phyloP scores from a whole-genome alignment of 495 filamentous ascomycete species.

The Lindgomyces ingoldianus region DNA sequence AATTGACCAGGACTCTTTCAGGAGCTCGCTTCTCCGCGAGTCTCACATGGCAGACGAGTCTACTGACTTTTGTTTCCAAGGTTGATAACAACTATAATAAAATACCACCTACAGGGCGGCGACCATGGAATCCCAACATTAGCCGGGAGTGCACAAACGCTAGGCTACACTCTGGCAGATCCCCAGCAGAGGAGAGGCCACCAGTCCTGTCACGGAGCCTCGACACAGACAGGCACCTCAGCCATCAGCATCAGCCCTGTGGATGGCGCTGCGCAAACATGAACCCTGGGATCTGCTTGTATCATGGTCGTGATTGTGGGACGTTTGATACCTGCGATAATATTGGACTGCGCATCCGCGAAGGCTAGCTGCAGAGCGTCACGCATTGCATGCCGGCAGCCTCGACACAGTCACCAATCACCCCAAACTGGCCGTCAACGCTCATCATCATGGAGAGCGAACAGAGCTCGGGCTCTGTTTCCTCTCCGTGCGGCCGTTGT shows the following conservation, averaged over 20 bases:
- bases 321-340: constrained; percentile 7
- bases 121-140: constrained; percentile 27
- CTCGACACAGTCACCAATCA: background rate
- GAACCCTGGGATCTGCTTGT: background rate
- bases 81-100: constrained; percentile 5
- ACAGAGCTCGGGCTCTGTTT: constrained; percentile 7
- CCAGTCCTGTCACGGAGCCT: constrained; percentile 24
- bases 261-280: background rate
- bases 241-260: constrained; percentile 33
- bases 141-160: constrained; percentile 29
- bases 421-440: background rate
- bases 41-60: constrained; percentile 7
- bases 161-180: constrained; percentile 24
- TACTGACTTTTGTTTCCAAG: background rate
- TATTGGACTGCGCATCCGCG: constrained; percentile 7
- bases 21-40: constrained; percentile 1
- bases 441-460: constrained; percentile 1
- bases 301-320: background rate
- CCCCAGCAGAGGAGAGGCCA: constrained; percentile 24
- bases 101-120: background rate
- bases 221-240: constrained; percentile 8
- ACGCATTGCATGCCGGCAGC: constrained; percentile 22
- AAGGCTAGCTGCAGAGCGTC: constrained; percentile 18
- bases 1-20: background rate
- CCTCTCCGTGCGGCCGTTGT: constrained; percentile 7